Evolutionary conservation across 768 basidiomycete genomes (phyloP).

Genomic region (Hirschioporus abietinus): DNA sequence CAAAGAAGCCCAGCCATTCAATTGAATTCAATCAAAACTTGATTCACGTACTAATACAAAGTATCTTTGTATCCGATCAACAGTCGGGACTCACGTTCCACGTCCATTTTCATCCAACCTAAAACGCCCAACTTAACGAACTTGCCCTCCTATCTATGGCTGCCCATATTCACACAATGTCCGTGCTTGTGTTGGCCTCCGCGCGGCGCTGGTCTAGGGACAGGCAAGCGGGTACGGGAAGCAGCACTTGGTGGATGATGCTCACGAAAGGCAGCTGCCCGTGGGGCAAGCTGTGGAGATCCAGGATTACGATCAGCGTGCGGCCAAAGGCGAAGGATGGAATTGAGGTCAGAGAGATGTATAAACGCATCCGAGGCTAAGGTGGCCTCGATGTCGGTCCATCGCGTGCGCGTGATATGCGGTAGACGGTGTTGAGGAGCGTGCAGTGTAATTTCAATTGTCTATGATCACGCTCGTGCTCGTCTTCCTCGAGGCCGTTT

Average conservation of each 20-base stretch:
- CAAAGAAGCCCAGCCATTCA: too few relatives aligned
- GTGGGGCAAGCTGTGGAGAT: too few relatives aligned
- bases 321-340: too few relatives aligned
- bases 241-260: too few relatives aligned
- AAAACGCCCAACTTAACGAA: slow-evolving; percentile 45
- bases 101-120: slow-evolving; percentile 11
- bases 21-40: too few relatives aligned
- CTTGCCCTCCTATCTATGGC: slow-evolving; percentile 54
- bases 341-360: slow-evolving; percentile 3
- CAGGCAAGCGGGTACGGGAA: not conserved
- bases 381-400: slow-evolving; percentile 26
- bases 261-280: too few relatives aligned
- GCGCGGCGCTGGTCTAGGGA: slow-evolving; percentile 5
- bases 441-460: slow-evolving; percentile 35
- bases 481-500: slow-evolving; percentile 29
- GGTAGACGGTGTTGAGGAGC: slow-evolving; percentile 30
- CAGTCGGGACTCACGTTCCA: too few relatives aligned
- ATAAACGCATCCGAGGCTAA: slow-evolving; percentile 24
- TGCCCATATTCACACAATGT: slow-evolving; percentile 39
- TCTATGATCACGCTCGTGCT: slow-evolving; percentile 22
- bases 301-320: too few relatives aligned
- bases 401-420: slow-evolving; percentile 18
- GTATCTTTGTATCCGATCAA: too few relatives aligned
- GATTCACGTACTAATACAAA: too few relatives aligned
- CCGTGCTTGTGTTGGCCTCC: slow-evolving; percentile 19